These are phyloP conservation scores for Colletotrichum navitas DNA, from an alignment of 2,329 filamentous ascomycete genomes.

Conservation along the genomic window DNA sequence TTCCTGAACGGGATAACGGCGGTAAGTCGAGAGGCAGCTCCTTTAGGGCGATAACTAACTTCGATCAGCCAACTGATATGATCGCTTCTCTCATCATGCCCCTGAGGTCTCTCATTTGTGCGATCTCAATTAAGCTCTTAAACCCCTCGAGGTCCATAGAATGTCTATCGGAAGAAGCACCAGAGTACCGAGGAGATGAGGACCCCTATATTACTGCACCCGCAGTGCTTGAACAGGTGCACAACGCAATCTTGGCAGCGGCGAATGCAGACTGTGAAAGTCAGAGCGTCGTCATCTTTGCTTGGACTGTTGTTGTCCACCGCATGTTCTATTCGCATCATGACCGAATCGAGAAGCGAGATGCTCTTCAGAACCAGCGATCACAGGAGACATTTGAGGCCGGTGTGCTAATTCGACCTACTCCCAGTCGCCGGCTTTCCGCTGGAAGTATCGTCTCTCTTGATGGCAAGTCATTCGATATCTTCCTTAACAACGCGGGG, in stretches of 20 bases:
- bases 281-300: constrained; percentile 80
- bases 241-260: constrained; percentile 75
- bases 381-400: constrained; percentile 69
- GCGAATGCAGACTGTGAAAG: constrained; percentile 68
- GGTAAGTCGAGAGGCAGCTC: constrained; percentile 56
- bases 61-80: constrained; percentile 52
- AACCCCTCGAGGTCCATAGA: constrained; percentile 72
- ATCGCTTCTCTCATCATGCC: constrained; percentile 68
- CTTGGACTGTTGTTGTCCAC: constrained; percentile 84
- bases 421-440: constrained; percentile 66
- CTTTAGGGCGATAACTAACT: constrained; percentile 5
- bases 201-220: constrained; percentile 77
- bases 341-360: constrained; percentile 70
- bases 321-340: constrained; percentile 75
- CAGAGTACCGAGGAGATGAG: constrained; percentile 46
- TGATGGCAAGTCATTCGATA: constrained; percentile 70
- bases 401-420: constrained; percentile 55
- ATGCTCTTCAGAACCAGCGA: constrained; percentile 69
- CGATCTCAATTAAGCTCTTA: constrained; percentile 79
- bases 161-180: constrained; percentile 59
- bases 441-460: constrained; percentile 73
- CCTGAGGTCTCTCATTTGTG: constrained; percentile 76
- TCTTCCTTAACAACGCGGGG: constrained; percentile 65
- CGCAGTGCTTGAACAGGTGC: constrained; percentile 78
- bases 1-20: constrained; percentile 77